Evolutionary conservation across 164 flowering plant genomes (phyloP), one percentile per base, ranked within the genome.

Genomic region (Vitis vinifera): DNA sequence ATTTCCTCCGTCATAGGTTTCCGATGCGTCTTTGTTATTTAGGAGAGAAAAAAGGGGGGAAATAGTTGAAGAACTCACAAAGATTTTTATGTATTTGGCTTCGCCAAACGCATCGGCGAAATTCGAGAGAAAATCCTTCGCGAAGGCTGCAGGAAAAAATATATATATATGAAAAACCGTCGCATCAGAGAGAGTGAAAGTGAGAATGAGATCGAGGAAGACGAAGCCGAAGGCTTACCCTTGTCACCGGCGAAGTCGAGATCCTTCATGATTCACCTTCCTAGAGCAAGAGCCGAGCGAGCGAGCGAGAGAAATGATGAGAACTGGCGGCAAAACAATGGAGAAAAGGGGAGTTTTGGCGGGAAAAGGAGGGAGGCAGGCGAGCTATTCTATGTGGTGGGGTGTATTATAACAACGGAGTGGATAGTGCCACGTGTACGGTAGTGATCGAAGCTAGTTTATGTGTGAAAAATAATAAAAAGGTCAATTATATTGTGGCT

Each of bases 51-150:
- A 55, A 53, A 48, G 19, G 14, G 44, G 19, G 29, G 58, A 55
- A 47, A 37, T 14, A 64, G 59, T 19, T 51, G 60, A 19, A 61
- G 53, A 10, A 76, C 92, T 81, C 73, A 96, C 99, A 7, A 96
- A 91, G 59, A 91, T 78, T 71, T 83, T 86, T 77, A 88, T 79
- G 86, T 96, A 96, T 60, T 93, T 96, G 58, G 95, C 81, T 67
- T 93, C 95, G 14, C 98, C 97, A 73, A 83, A 68, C 2, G 77
- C 80, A 60, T 91, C 97, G 11, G 88, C 90, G 73, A 90, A 96
- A 81, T 90, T 88, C 0, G 73, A 47, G 23, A 96, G 86, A 69
- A 96, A 96, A 50, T 93, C 98, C 78, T 81, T 90, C 1, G 97
- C 96, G 1, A 85, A 61, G 9, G 23, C 99, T 93, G 86, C 14